Base-by-base conservation (phyloP, 805 yeast species). In the Hanseniaspora occidentalis region DNA sequence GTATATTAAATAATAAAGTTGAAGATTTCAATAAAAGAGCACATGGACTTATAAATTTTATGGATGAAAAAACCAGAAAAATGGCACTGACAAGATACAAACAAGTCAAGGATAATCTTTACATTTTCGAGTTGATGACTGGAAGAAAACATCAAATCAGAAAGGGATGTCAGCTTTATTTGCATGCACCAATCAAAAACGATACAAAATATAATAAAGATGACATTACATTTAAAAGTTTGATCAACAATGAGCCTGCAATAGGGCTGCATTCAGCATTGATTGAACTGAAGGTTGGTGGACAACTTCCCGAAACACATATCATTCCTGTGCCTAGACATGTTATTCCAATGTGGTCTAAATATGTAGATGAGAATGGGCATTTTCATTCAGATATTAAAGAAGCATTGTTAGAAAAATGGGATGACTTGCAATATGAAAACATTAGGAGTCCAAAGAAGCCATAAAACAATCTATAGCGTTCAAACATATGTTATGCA, bases 111-210 rank as follows among this genome's bases (percentile, higher is more conserved):
- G 45, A 50, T 6, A 43, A 47, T 18, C 44, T 60, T 11, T 44
- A 56, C 6, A 43, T 58, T 1, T 29, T 65, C 7, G 61, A 65
- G 42, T 43, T 66, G 8, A 43, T 47, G 1, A 61, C 70, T 2
- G 70, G 70, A 1, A 51, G 56, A 40, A 66, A 64, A 37, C 70
- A 64, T 39, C 71, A 67, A 39, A 58, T 67, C 8, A 48, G 70
- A 35, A 41, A 46, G 13, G 68, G 63, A 39, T 42, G 61, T 2
- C 40, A 53, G 2, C 35, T 43, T 2, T 41, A 29, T 0, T 25
- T 63, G 4, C 36, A 44, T 1, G 42, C 40, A 5, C 64, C 68
- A 1, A 49, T 65, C 3, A 21, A 52, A 8, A 57, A 60, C 41
- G 67, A 65, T 41, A 5, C 23, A 4, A 46, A 42, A 37, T 57